Evolutionary conservation across 805 yeast genomes (phyloP), one percentile per base, ranked within the genome.

Genomic region (Schwanniomyces sp.): DNA sequence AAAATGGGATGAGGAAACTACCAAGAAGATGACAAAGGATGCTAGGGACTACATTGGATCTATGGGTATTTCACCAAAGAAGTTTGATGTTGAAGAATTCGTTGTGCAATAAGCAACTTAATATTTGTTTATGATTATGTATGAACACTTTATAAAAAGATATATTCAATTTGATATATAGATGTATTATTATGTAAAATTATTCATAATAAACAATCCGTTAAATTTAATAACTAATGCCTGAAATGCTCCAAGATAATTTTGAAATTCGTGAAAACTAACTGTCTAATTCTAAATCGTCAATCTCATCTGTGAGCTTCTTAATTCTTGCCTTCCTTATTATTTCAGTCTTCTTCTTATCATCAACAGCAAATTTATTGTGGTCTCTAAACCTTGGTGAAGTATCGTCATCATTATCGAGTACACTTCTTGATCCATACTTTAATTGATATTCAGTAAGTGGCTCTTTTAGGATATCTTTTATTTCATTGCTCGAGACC

Each of bases 1-100:
- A 52, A 70, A 79, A 41, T 91, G 98, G 98, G 75, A 75, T 55
- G 74, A 74, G 39, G 75, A 70, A 12, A 78, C 84, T 50, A 82
- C 84, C 64, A 72, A 76, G 45, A 66, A 72, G 53, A 80, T 85
- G 72, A 75, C 67, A 53, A 58, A 48, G 41, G 77, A 77, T 47
- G 79, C 91, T 30, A 71, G 63, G 39, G 78, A 76, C 30, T 85
- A 76, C 64, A 81, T 86, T 58, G 80, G 83, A 51, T 76, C 82
- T 43, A 83, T 84, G 80, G 88, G 88, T 57, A 64, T 72, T 42
- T 51, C 49, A 32, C 51, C 63, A 26, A 58, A 61, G 49, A 57
- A 53, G 29, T 61, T 59, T 38, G 61, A 59, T 50, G 65, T 61
- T 34, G 53, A 56, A 43, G 57, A 59, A 38, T 59, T 60, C 41